These are phyloP conservation scores for Citrullus colocynthis DNA, from an alignment of 306 rosid species.

Conservation along the genomic window DNA sequence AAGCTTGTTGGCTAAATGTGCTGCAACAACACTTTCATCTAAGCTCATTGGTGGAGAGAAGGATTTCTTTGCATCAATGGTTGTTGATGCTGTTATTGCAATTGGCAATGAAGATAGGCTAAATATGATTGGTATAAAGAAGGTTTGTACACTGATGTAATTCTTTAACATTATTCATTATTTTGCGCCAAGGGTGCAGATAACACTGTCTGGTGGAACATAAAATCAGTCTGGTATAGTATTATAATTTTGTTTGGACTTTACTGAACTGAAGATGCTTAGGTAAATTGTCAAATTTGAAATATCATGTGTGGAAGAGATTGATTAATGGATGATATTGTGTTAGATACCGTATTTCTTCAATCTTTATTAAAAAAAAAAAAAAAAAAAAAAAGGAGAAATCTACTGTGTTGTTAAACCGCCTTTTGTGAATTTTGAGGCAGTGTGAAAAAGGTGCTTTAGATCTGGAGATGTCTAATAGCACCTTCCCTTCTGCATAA, in stretches of 20 bases:
- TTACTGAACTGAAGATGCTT: not conserved
- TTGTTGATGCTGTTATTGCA: slow-evolving; percentile 85
- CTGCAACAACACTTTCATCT: slow-evolving; percentile 94
- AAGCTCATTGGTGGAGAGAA: slow-evolving; percentile 98
- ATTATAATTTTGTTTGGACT: not conserved
- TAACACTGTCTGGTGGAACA: not conserved
- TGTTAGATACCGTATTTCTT: not conserved
- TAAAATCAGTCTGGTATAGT: not conserved
- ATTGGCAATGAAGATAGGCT: slow-evolving; percentile 84
- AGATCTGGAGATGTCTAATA: not conserved
- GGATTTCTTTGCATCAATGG: slow-evolving; percentile 93
- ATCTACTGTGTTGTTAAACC: not conserved
- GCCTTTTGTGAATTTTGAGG: not conserved
- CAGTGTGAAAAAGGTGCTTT: not conserved
- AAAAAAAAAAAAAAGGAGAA: not conserved
- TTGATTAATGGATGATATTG: not conserved
- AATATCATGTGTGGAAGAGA: not conserved
- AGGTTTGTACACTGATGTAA: slow-evolving; percentile 28
- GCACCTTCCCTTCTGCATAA: not conserved
- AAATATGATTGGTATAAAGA: slow-evolving; percentile 96
- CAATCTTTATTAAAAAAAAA: not conserved
- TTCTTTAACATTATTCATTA: not conserved
- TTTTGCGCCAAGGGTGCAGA: not conserved
- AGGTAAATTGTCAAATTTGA: not conserved
- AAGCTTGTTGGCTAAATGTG: slow-evolving; percentile 76